Percentiles rank a stretch among this genome's conserved stretches.
Conservation (phyloP, 257 asterid genomes). For the Ajuga chamaepitys region DNA sequence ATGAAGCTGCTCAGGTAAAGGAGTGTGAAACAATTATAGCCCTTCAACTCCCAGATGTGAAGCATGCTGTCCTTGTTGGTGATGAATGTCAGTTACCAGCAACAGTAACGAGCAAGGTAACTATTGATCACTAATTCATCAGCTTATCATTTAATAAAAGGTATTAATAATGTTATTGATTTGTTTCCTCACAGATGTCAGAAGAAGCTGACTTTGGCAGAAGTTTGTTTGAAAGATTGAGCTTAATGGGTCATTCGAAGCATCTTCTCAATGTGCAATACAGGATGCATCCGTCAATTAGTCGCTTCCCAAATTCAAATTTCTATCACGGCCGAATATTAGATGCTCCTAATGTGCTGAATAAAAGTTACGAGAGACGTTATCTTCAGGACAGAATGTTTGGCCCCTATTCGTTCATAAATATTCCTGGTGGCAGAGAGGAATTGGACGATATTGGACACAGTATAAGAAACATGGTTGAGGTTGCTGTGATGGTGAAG, state of each 20-base stretch:
- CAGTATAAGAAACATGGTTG: slow-evolving; percentile 53
- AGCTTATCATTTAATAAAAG: neutral
- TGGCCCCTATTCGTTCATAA: slow-evolving; percentile 62
- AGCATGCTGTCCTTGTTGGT: slow-evolving; percentile 46
- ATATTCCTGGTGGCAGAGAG: slow-evolving; percentile 40
- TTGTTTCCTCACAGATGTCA: slow-evolving; percentile 24
- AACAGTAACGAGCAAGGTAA: slow-evolving; percentile 41
- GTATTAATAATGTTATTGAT: neutral
- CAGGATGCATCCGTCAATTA: slow-evolving; percentile 57
- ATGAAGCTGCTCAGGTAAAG: slow-evolving; percentile 60
- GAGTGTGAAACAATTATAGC: slow-evolving; percentile 51
- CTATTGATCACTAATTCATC: neutral
- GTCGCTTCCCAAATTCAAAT: slow-evolving; percentile 38
- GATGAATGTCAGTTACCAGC: slow-evolving; percentile 54
- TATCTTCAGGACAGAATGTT: slow-evolving; percentile 41
- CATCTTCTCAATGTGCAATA: slow-evolving; percentile 45
- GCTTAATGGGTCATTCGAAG: slow-evolving; percentile 41
- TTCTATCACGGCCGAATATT: slow-evolving; percentile 33
- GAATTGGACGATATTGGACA: slow-evolving; percentile 37
- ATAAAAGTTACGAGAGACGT: slow-evolving; percentile 12
- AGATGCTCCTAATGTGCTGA: slow-evolving; percentile 36
- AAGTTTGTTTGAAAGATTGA: slow-evolving; percentile 54
- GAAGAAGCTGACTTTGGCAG: slow-evolving; percentile 51
- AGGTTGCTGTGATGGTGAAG: slow-evolving; percentile 44
- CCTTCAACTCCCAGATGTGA: slow-evolving; percentile 35